phyloP scores from a whole-genome alignment of 163 green algal species.

The Volvox carteri region DNA sequence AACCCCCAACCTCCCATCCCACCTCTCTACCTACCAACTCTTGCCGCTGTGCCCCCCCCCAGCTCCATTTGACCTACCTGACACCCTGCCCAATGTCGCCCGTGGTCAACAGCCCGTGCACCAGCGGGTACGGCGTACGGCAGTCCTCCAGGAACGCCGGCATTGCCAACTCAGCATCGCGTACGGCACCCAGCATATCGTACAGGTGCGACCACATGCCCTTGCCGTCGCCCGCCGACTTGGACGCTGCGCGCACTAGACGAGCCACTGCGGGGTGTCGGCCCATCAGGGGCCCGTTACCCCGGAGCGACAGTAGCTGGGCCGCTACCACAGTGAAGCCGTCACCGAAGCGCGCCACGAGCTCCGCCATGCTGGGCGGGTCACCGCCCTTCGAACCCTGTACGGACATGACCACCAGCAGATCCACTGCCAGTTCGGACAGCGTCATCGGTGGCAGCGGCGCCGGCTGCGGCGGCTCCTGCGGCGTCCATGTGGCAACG shows the following conservation, averaged over 20 bases:
- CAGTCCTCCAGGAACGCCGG: slow-evolving; percentile 13
- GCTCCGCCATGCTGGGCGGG: not conserved
- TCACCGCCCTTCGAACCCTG: not conserved
- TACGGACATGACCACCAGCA: slow-evolving; percentile 34
- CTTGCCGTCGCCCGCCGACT: not conserved
- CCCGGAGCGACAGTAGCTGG: not conserved
- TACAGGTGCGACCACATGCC: slow-evolving; percentile 52
- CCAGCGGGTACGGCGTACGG: not conserved
- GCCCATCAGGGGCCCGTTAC: not conserved
- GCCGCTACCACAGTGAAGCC: slow-evolving; percentile 9
- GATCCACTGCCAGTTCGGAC: slow-evolving; percentile 23
- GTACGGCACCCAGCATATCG: slow-evolving; percentile 26
- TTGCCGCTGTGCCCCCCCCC: too few species aligned
- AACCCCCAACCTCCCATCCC: too few species aligned
- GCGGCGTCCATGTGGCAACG: too few species aligned
- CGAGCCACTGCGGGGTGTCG: slow-evolving; percentile 11
- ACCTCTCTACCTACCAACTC: too few species aligned
- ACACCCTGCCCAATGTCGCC: slow-evolving; percentile 26
- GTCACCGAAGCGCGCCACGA: slow-evolving; percentile 11
- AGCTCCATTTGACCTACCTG: slow-evolving; percentile 35
- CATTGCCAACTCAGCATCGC: slow-evolving; percentile 13
- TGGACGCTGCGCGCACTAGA: slow-evolving; percentile 5
- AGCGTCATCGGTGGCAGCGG: not conserved
- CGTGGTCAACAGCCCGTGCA: slow-evolving; percentile 15
- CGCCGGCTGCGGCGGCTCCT: not conserved